Base-by-base conservation (phyloP, 2,329 filamentous ascomycete genomes). In the Pseudogymnoascus sp. region DNA sequence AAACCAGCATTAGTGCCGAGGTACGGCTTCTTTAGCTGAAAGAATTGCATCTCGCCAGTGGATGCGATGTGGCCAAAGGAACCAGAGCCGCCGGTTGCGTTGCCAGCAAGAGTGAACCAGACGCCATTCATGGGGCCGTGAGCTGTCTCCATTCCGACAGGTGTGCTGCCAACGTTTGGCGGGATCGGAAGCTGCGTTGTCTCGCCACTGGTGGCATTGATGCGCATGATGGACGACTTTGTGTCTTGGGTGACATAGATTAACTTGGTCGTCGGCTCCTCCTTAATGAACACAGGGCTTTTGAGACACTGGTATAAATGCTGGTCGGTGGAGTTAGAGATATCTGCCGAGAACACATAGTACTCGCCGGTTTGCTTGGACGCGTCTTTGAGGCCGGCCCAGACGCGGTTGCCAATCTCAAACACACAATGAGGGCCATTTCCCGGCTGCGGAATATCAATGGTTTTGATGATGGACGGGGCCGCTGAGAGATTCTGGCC, bases 191-290 rank as follows among this genome's bases (percentile, higher is more conserved):
- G 25, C 31, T 61, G 59, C 4, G 59, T 10, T 3, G 38, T 61
- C 36, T 61, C 59, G 59, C 38, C 59, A 13, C 59, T 61, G 38
- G 59, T 61, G 8, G 25, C 9, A 48, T 61, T 61, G n/a, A 55
- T 61, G 25, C 38, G 59, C 39, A 61, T 61, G 27, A 61, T 61
- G 13, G 39, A 61, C 39, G 38, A 61, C 8, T 27, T 21, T 25
- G 59, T 21, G 38, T 61, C 38, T 44, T 61, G 59, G 2, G 59
- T 61, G 59, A 61, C 59, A 55, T 61, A 61, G n/a, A 61, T 61
- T 10, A 61, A 44, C 38, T 61, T 55, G 25, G 59, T 61, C 25
- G 59, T 17, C 4, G 59, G 59, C 38, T 61, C 59, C 39, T 61
- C 59, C 13, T 41, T 44, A n/a, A 61, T 61, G 13, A 61, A 61